Conservation (phyloP, 129 eudicot genomes). For the Erigeron canadensis region DNA sequence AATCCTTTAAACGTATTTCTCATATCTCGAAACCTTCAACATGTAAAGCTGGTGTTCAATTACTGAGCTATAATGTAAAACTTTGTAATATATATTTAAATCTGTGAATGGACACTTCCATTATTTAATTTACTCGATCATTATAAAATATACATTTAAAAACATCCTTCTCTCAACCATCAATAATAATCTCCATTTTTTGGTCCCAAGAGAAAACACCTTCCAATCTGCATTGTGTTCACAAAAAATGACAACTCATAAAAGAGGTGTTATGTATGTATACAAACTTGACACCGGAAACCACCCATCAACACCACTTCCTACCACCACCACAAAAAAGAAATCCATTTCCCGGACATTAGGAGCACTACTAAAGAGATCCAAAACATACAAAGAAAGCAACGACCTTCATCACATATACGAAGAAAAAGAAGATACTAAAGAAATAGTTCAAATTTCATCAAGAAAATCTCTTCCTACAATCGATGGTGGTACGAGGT, state of each 20-base stretch:
- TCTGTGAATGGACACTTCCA: neutral
- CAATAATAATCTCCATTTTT: neutral
- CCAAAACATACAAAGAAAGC: conserved; percentile 44
- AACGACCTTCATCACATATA: neutral
- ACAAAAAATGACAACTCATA: conserved; percentile 33
- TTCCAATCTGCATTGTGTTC: conserved; percentile 8
- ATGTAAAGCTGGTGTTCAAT: no score
- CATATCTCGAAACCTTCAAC: no score
- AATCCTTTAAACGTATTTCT: no score
- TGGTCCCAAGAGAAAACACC: neutral
- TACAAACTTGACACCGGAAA: conserved; percentile 57
- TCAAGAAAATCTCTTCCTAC: conserved; percentile 41
- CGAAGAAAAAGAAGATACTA: conserved; percentile 25
- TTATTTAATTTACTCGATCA: neutral
- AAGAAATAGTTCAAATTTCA: conserved; percentile 33
- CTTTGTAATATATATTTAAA: neutral
- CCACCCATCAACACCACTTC: conserved; percentile 29
- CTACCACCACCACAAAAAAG: conserved; percentile 33
- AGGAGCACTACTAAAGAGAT: conserved; percentile 39
- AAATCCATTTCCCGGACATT: conserved; percentile 29
- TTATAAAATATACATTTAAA: neutral
- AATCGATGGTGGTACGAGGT: neutral
- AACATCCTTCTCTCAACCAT: neutral
- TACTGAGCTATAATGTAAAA: no score
- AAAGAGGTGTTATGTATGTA: conserved; percentile 50